Evolutionary conservation across 2,329 filamentous ascomycete species (phyloP).

Genomic region (Microthyrium microscopicum): DNA sequence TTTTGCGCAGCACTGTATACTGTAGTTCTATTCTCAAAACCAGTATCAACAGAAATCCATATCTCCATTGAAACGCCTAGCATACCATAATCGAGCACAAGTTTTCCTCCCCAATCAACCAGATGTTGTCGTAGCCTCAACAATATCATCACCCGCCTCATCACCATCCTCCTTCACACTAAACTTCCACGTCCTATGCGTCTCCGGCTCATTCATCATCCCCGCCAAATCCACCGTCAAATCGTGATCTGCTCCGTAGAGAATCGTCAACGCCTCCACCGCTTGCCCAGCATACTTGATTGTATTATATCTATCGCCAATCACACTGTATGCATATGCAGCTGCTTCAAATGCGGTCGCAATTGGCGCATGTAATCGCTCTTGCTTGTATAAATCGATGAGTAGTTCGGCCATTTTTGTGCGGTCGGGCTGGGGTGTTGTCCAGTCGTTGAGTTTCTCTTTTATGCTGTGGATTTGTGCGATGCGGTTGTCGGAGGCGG

Average conservation of each 20-base stretch:
- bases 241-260: conserved; percentile 15
- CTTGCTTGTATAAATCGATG: conserved; percentile 14
- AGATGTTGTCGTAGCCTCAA: too few species aligned
- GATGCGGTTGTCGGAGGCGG: conserved; percentile 15
- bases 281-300: conserved; percentile 16
- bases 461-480: conserved; percentile 12
- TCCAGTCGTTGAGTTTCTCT: conserved; percentile 15
- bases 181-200: conserved; percentile 13
- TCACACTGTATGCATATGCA: conserved; percentile 16
- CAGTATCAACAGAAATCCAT: too few species aligned
- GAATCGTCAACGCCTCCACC: conserved; percentile 13
- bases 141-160: neutral
- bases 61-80: too few species aligned
- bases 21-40: too few species aligned
- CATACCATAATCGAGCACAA: too few species aligned
- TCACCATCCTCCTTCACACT: conserved; percentile 1
- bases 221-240: conserved; percentile 13
- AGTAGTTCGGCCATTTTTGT: conserved; percentile 14
- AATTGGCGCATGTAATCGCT: conserved; percentile 13
- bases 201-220: conserved; percentile 13
- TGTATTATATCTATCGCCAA: conserved; percentile 14
- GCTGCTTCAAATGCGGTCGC: conserved; percentile 18
- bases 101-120: too few species aligned
- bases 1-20: too few species aligned
- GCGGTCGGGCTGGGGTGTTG: conserved; percentile 8